Base-by-base conservation (phyloP, 2,329 filamentous ascomycete genomes). In the Mariannaea sp. region DNA sequence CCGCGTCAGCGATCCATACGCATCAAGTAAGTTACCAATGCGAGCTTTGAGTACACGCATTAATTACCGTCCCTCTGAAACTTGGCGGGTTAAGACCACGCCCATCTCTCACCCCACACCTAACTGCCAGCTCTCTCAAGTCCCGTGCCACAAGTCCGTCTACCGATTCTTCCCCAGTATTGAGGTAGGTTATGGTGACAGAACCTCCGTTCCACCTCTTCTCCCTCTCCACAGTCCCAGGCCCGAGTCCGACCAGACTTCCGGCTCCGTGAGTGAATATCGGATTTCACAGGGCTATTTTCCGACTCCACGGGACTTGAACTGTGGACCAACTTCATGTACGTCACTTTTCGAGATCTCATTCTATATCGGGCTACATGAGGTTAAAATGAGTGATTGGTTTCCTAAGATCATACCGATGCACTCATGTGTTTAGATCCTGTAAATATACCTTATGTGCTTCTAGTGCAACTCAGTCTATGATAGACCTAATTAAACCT, bases 271-370 rank as follows among this genome's bases (percentile, higher is more conserved):
- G 26, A 30, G 26, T 42, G 32, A 17, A 36, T 13, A 33, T 58
- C 47, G 35, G 61, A 62, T 56, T 50, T 62, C 9, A 12, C 45
- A 5, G n/a, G 53, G 52, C 55, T 58, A 51, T 32, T 24, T 24
- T 47, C 48, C 46, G 40, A 24, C 35, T 49, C 22, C 29, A 42
- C 39, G 61, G 55, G 42, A 46, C 30, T 45, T 24, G 33, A 57
- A 57, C 8, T 64, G 61, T 64, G 61, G 61, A 62, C 55, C 61
- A 53, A 32, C 47, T 57, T 43, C 32, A 53, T 62, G 14, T 55
- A 60, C 55, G 57, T 62, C 61, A 64, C 46, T 29, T 16, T n/a
- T n/a, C n/a, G n/a, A 13, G 17, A 56, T 42, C 47, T 55, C 49
- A 46, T 47, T 56, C 42, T 40, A 41, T 45, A 52, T 52, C 49